Percentiles rank a stretch among this genome's conserved stretches.
Evolutionary conservation across 192 early-diverging fungal genomes (phyloP).

Genomic region (Jimgerdemannia flammicorona): DNA sequence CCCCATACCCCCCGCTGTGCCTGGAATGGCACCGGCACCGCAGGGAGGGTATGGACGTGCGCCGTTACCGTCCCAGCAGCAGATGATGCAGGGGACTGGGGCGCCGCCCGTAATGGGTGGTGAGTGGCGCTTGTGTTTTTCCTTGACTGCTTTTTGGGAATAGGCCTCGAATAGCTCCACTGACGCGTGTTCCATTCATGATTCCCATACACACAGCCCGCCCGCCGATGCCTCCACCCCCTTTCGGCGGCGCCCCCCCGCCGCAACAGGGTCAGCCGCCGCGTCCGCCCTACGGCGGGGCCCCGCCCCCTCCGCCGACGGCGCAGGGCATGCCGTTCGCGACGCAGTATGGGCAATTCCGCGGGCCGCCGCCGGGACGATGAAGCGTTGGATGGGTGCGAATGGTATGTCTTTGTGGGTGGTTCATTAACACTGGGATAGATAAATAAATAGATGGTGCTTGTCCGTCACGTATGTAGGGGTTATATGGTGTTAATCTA

Average conservation of each 20-base stretch:
- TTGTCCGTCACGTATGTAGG: too few species aligned
- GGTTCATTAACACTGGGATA: too few species aligned
- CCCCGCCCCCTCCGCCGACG: not conserved
- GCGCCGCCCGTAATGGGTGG: not conserved
- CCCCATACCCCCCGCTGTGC: not conserved
- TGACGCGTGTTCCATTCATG: not conserved
- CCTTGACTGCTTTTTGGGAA: not conserved
- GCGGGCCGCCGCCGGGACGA: not conserved
- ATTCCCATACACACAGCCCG: not conserved
- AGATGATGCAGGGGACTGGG: not conserved
- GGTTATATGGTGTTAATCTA: too few species aligned
- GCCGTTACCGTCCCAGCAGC: not conserved
- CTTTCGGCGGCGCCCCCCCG: not conserved
- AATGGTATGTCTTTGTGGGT: too few species aligned
- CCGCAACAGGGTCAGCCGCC: not conserved
- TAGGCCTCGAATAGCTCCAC: not conserved
- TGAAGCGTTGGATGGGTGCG: not conserved
- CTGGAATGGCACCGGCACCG: not conserved
- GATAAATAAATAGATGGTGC: too few species aligned
- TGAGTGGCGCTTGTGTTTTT: not conserved
- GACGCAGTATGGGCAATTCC: not conserved
- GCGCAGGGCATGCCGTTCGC: not conserved
- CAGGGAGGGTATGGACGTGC: not conserved
- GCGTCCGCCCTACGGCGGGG: not conserved
- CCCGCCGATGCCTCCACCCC: too few species aligned